Conservation (phyloP, 257 asterid genomes). For the Solanum stenotomum region DNA sequence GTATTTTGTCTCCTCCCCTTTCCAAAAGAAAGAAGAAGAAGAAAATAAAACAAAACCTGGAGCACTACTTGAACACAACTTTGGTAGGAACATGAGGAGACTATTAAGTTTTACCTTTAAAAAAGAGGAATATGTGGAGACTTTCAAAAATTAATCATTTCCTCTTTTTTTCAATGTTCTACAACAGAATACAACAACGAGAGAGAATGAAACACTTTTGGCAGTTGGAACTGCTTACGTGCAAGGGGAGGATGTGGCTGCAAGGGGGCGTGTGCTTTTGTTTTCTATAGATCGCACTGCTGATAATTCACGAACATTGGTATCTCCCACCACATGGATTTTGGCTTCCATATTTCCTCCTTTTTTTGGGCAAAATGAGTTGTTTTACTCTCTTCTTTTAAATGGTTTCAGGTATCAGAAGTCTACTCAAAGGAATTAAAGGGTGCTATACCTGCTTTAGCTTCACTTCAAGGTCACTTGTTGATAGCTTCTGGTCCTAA, state of each 20-base stretch:
- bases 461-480: conserved; percentile 93
- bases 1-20: not conserved
- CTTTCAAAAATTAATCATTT: not conserved
- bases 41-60: not conserved
- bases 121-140: not conserved
- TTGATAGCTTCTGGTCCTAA: conserved; percentile 95
- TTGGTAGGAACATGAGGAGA: not conserved
- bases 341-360: not conserved
- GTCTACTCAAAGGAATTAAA: conserved; percentile 89
- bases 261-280: conserved; percentile 87
- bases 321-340: conserved; percentile 10
- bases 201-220: conserved; percentile 80
- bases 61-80: not conserved
- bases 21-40: not conserved
- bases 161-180: not conserved
- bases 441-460: conserved; percentile 98
- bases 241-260: conserved; percentile 99
- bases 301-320: conserved; percentile 59
- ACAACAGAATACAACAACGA: conserved; percentile 64
- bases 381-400: conserved; percentile 3
- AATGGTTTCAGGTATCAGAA: conserved; percentile 65
- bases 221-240: conserved; percentile 96
- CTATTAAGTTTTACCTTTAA: not conserved
- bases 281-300: conserved; percentile 64
- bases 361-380: conserved; percentile 2